These are phyloP conservation scores for Pythium insidiosum DNA, from an alignment of 352 stramenopile species.

Conservation along the genomic window DNA sequence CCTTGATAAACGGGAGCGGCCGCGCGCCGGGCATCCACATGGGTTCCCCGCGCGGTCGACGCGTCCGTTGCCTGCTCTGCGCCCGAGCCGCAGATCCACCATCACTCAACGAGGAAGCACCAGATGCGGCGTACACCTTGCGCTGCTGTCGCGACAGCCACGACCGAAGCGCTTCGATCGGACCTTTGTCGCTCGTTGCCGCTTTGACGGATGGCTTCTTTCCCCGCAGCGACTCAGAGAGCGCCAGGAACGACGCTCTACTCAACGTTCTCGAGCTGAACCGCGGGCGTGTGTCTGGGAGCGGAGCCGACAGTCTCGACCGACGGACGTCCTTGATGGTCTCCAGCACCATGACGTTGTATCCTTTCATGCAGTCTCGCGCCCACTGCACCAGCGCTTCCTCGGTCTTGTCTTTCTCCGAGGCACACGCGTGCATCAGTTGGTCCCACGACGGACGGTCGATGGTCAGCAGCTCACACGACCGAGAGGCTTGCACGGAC, in stretches of 20 bases:
- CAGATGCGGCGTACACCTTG: not conserved
- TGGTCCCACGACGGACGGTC: constrained; percentile 42
- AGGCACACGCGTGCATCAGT: constrained; percentile 29
- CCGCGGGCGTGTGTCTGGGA: too few relatives aligned
- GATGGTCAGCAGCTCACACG: constrained; percentile 50
- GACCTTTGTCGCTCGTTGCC: too few relatives aligned
- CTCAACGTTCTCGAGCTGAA: too few relatives aligned
- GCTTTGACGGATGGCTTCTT: too few relatives aligned
- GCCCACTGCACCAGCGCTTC: constrained; percentile 40
- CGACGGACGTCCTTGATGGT: constrained; percentile 52
- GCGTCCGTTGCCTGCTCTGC: too few relatives aligned
- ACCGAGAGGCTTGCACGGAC: constrained; percentile 52
- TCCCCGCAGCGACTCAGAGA: too few relatives aligned
- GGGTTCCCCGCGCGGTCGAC: not conserved
- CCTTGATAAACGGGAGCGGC: constrained; percentile 23
- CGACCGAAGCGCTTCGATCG: too few relatives aligned
- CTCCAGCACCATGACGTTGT: constrained; percentile 66
- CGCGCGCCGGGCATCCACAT: not conserved
- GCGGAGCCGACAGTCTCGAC: not conserved
- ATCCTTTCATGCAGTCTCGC: constrained; percentile 48
- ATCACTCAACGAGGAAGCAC: not conserved
- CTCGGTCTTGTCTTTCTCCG: constrained; percentile 33
- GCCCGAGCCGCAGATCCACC: not conserved
- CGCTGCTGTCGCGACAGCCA: not conserved
- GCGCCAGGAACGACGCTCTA: too few relatives aligned